Base-by-base conservation (phyloP, 805 yeast species). In the Grigorovia yakushimaensis region DNA sequence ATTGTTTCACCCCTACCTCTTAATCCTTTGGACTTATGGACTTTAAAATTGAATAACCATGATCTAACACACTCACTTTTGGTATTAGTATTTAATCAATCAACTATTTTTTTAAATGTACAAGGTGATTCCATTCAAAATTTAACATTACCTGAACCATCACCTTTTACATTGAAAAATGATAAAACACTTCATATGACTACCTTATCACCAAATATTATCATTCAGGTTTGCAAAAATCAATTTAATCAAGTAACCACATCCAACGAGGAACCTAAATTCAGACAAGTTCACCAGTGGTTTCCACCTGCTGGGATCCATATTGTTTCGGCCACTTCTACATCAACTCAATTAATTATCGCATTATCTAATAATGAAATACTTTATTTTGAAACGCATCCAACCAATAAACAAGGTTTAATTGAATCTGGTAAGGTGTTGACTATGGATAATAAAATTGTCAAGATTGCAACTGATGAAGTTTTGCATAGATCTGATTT, bases 1-100 rank as follows among this genome's bases (percentile, higher is more conserved):
- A 95, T 85, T 0, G 73, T 84, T 4, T 80, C 95, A 5, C 87
- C 83, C 4, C 68, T 89, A 11, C 96, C 96, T 0, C 73, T 78
- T 1, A 63, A 66, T 1, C 79, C 96, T 0, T 69, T 74, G 2
- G 68, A 70, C 3, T 74, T 88, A 0, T 85, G 82, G 75, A 78
- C 94, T 0, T 72, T 86, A 3, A 78, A 74, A 53, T 56, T 74
- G 4, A 38, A 19, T 13, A 56, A 64, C 2, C 52, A 63, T 1
- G 61, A 62, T 5, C 43, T 41, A 7, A 52, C 42, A 41, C 64
- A 63, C 44, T 51, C 52, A 20, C 48, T 61, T 21, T 48, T 64
- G 10, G 56, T 62, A 20, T 35, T 64, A 21, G 50, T 56, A 1
- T 59, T 59, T 42, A 45, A 49, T 20, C 52, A 54, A 17, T 47